phyloP scores from a whole-genome alignment of 139 green algal species.

The Coelastrella sp. region DNA sequence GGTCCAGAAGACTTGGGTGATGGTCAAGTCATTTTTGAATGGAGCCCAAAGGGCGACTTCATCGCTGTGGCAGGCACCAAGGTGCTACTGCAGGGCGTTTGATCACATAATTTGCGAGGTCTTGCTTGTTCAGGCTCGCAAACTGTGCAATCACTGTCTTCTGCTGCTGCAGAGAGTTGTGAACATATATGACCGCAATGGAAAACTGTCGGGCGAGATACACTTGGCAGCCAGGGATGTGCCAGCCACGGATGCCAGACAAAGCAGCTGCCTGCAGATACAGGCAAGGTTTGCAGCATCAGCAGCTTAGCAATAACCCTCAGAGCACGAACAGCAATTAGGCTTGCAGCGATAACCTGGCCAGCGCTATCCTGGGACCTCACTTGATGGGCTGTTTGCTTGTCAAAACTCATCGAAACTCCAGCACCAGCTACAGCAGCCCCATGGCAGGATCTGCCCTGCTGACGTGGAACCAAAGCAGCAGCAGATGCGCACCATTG shows the following conservation, averaged over 20 bases:
- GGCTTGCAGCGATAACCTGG: too few relatives aligned
- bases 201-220: constrained; percentile 69
- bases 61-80: constrained; percentile 68
- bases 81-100: constrained; percentile 34
- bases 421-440: too few relatives aligned
- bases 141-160: background rate
- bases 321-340: too few relatives aligned
- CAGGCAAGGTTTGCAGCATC: constrained; percentile 45
- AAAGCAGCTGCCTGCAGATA: constrained; percentile 54
- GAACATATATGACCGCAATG: constrained; percentile 77
- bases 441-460: too few relatives aligned
- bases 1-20: constrained; percentile 54
- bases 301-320: background rate
- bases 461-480: too few relatives aligned
- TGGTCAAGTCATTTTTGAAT: constrained; percentile 67
- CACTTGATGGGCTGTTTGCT: too few relatives aligned
- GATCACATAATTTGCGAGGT: background rate
- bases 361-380: too few relatives aligned
- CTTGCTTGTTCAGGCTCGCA: background rate
- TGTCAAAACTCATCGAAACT: too few relatives aligned
- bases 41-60: constrained; percentile 63
- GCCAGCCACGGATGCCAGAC: constrained; percentile 45
- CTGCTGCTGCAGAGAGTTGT: constrained; percentile 68
- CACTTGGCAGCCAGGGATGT: constrained; percentile 67
- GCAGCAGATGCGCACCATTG: too few relatives aligned